Percentiles rank a stretch among this genome's conserved stretches.
These are phyloP conservation scores for Ogataea pini DNA, from an alignment of 805 yeast genomes.

Conservation along the genomic window DNA sequence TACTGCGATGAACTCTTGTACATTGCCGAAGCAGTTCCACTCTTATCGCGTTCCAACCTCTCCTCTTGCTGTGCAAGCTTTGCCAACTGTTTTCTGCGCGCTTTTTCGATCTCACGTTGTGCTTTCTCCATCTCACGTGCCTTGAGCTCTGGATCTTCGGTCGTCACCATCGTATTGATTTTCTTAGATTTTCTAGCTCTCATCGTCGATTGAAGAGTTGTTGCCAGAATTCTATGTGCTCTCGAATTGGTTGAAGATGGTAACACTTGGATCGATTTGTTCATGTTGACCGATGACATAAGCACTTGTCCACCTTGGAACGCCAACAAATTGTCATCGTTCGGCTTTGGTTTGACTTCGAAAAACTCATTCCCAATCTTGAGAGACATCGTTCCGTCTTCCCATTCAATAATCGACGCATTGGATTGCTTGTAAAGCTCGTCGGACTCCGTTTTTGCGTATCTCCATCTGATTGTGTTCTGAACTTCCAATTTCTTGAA, in stretches of 20 bases:
- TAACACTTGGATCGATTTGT: slow-evolving; percentile 67
- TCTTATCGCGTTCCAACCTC: slow-evolving; percentile 45
- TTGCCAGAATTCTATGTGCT: slow-evolving; percentile 78
- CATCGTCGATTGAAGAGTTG: slow-evolving; percentile 57
- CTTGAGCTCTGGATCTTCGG: slow-evolving; percentile 67
- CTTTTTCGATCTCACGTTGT: slow-evolving; percentile 63
- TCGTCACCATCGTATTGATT: slow-evolving; percentile 52
- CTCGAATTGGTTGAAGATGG: slow-evolving; percentile 90
- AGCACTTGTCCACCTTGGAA: slow-evolving; percentile 72
- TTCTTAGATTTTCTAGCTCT: slow-evolving; percentile 46
- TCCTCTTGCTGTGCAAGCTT: slow-evolving; percentile 58
- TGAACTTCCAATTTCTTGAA: slow-evolving; percentile 34
- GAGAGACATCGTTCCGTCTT: slow-evolving; percentile 84
- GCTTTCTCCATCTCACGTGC: slow-evolving; percentile 67
- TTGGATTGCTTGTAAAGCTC: slow-evolving; percentile 84
- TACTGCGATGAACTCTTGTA: slow-evolving; percentile 7
- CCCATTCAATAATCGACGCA: slow-evolving; percentile 90
- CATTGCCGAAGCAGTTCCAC: slow-evolving; percentile 12
- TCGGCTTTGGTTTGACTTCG: slow-evolving; percentile 66
- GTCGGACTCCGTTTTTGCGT: slow-evolving; percentile 68
- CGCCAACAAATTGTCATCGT: slow-evolving; percentile 71
- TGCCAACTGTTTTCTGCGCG: slow-evolving; percentile 60
- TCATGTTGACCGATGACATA: slow-evolving; percentile 65
- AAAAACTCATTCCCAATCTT: slow-evolving; percentile 87
- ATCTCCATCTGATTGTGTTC: slow-evolving; percentile 93